Base-by-base conservation (phyloP, 2,329 filamentous ascomycete species). In the Fusarium sarcochroum region DNA sequence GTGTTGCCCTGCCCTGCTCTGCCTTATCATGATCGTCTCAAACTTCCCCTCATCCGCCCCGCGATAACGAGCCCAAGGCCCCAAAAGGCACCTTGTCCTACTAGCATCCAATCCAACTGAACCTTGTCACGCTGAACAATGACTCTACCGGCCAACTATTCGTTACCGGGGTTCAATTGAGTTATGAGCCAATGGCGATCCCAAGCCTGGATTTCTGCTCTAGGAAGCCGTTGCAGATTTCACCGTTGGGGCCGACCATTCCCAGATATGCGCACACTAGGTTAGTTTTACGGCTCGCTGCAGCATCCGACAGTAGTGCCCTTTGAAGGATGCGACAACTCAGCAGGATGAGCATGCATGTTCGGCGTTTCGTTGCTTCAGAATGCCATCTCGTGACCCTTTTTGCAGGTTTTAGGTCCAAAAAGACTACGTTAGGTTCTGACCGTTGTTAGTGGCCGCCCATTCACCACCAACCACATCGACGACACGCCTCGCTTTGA, bases 301-400 rank as follows among this genome's bases (percentile, higher is more conserved):
- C 59, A 60, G 47, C 34, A 37, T 25, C 18, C 18, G 45, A 27
- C 35, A 25, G 37, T 48, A 62, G 50, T 45, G 37, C 18, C 15
- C 5, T 37, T 37, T 42, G 35, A 23, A 59, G 46, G 56, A 55
- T 51, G 41, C 44, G 45, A 62, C 66, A 70, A 49, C 66, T 59
- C 66, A 70, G 38, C 58, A 42, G 32, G 10, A 67, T 17, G 17
- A 34, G 38, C 41, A 53, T 69, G 66, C 66, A 66, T 58, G 53
- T 49, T 41, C 30, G 27, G 45, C 44, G 52, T 44, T 40, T 30
- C 50, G 44, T 48, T 66, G 60, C 55, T 69, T 58, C 48, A 32
- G 38, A 44, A 49, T 47, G 10, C 23, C 58, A 58, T 70, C 66
- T 58, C 66, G 66, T 70, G 66, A 69, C 66, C 57, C 49, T 35